Conservation (phyloP, 1,284 basidiomycete species). For the Porodaedalea pini region DNA sequence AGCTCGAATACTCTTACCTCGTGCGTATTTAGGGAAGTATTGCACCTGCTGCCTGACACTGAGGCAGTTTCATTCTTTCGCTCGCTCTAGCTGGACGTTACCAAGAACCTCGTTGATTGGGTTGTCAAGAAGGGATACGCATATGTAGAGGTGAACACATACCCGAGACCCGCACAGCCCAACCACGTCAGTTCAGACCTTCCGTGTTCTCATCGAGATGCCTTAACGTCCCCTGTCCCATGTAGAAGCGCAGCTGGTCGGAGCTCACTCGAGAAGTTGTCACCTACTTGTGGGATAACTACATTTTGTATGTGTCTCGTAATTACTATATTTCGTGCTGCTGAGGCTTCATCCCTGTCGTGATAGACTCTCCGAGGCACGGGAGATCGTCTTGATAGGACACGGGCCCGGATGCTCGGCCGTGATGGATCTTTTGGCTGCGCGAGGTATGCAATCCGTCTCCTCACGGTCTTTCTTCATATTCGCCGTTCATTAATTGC, state of each 20-base stretch:
- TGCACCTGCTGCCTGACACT: too few species aligned
- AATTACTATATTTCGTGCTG: not conserved
- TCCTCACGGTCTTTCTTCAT: slow-evolving; percentile 6
- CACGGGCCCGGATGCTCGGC: slow-evolving; percentile 81
- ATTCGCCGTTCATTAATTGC: slow-evolving; percentile 5
- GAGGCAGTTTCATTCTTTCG: slow-evolving; percentile 6
- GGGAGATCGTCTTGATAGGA: slow-evolving; percentile 78
- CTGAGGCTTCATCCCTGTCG: not conserved
- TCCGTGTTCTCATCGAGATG: not conserved
- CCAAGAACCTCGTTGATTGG: slow-evolving; percentile 78
- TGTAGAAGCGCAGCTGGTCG: slow-evolving; percentile 37
- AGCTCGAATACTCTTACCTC: slow-evolving; percentile 78
- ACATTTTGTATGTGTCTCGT: slow-evolving; percentile 64
- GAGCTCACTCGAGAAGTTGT: slow-evolving; percentile 59
- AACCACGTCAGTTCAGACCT: slow-evolving; percentile 7
- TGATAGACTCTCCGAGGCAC: slow-evolving; percentile 67
- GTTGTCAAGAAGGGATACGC: slow-evolving; percentile 61
- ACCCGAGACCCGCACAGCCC: slow-evolving; percentile 53
- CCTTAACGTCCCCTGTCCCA: slow-evolving; percentile 18
- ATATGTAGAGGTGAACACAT: slow-evolving; percentile 86
- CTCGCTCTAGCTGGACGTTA: slow-evolving; percentile 90
- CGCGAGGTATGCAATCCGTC: slow-evolving; percentile 50
- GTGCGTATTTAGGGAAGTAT: too few species aligned
- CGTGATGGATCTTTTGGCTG: slow-evolving; percentile 69
- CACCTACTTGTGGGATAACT: slow-evolving; percentile 93